These are phyloP conservation scores for Passiflora organensis DNA, from an alignment of 345 rosid species.

Conservation along the genomic window DNA sequence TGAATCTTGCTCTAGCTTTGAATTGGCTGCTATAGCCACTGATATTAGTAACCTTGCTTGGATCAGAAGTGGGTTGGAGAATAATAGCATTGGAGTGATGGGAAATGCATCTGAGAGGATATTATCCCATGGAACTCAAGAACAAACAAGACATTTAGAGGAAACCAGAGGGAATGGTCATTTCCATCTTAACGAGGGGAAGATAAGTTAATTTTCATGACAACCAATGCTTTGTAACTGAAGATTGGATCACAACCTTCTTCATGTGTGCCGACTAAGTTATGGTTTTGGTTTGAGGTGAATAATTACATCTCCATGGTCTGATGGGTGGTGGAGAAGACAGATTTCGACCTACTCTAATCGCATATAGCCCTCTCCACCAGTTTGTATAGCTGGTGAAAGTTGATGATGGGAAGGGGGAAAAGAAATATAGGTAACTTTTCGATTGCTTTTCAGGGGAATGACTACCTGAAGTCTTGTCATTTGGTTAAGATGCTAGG, in stretches of 20 bases:
- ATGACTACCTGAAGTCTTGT: not conserved
- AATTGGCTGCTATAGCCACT: constrained; percentile 72
- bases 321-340: not conserved
- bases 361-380: too few relatives aligned
- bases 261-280: not conserved
- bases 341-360: not conserved
- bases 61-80: constrained; percentile 77
- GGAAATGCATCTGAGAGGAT: constrained; percentile 39
- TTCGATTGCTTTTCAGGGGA: not conserved
- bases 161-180: constrained; percentile 25
- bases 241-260: constrained; percentile 3
- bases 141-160: constrained; percentile 20
- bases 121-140: constrained; percentile 27
- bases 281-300: constrained; percentile 3
- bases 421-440: not conserved
- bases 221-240: constrained; percentile 13
- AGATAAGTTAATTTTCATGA: constrained; percentile 22
- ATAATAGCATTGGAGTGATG: constrained; percentile 39
- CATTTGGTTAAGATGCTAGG: not conserved
- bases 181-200: constrained; percentile 37
- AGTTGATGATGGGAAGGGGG: not conserved
- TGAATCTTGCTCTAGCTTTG: constrained; percentile 55
- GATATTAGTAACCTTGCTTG: constrained; percentile 81
- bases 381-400: not conserved
- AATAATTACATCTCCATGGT: constrained; percentile 1